Base-by-base conservation (phyloP, 2,329 filamentous ascomycete genomes). In the Penicillium sp. region DNA sequence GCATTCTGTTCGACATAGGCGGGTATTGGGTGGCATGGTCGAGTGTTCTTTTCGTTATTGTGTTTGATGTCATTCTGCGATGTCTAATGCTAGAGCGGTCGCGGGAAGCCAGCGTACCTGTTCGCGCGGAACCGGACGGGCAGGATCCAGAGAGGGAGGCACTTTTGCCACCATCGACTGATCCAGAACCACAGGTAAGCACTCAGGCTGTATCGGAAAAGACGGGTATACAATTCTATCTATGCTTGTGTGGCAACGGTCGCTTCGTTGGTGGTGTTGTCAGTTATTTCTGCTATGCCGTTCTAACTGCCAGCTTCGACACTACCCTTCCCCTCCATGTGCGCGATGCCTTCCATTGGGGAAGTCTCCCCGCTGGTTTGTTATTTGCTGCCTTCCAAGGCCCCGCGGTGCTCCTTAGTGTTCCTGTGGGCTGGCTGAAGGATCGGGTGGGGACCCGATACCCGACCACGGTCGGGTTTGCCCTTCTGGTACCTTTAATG, bases 321-420 rank as follows among this genome's bases (percentile, higher is more conserved):
- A 77, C 79, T 2, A 79, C 83, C 0, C 63, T 85, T 1, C 82
- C 83, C 2, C 70, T 86, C 0, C 83, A 81, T 60, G 80, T 84
- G 8, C 73, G 79, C 40, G 64, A 72, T 10, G 76, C 72, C 0
- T 86, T 86, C 59, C 60, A 71, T 52, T 86, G 81, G 80, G 72
- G 77, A 44, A 79, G 82, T 0, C 76, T 78, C 0, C 80, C 77
- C 0, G 79, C 81, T 1, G 83, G 83, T 0, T 67, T 86, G 7
- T 68, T 84, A 16, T 84, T 86, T 60, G 73, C 85, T 3, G 74
- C 78, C 4, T 62, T 89, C 29, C 80, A 87, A 45, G 70, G 86
- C 3, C 86, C 86, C 0, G 57, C 56, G 3, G 79, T 80, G 8
- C 82, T 88, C 62, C 59, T 82, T 3, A 80, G 82, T 0, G 86